Base-by-base conservation (phyloP, 257 asterid species). In the Lavandula angustifolia region DNA sequence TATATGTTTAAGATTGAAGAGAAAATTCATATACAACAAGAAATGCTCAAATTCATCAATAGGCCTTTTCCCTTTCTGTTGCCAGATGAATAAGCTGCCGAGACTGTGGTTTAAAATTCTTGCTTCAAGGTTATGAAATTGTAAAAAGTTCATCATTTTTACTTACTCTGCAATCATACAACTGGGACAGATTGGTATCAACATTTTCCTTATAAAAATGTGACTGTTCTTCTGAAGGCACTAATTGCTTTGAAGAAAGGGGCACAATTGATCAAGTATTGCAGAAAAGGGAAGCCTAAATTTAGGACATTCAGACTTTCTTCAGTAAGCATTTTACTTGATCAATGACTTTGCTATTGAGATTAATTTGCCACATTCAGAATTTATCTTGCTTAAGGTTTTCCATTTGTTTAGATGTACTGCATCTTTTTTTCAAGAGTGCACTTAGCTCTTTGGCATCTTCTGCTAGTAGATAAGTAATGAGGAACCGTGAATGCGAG, bases 271-370 rank as follows among this genome's bases (percentile, higher is more conserved):
- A 78, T 87, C 80, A 92, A 92, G 86, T 87, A 89, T 81, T 82
- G 96, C 85, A 78, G 95, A 65, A 84, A 87, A 72, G 95, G 96
- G 78, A 87, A 80, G 84, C 97, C 96, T 32, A 87, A 92, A 70
- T 87, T 92, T 72, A 79, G 89, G 49, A 85, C 88, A 53, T 84
- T 86, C 79, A 84, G 90, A 87, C 85, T 92, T 78, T 89, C 94
- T 85, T 70, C 85, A 50, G 97, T 87, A 82, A 81, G 94, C 80
- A 48, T 34, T 70, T 74, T 60, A 50, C 29, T 48, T 18, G 46
- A 50, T 12, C 61, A 64, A 31, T 13, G 47, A 51, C 75, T 47
- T 44, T 47, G 29, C 47, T 18, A 13, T 54, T 51, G 38, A 50
- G 58, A 52, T 5, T 0, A 31, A 34, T 32, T 63, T 34, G 11